phyloP scores from a whole-genome alignment of 73 alveolate species.

The Effrenium voratum region DNA sequence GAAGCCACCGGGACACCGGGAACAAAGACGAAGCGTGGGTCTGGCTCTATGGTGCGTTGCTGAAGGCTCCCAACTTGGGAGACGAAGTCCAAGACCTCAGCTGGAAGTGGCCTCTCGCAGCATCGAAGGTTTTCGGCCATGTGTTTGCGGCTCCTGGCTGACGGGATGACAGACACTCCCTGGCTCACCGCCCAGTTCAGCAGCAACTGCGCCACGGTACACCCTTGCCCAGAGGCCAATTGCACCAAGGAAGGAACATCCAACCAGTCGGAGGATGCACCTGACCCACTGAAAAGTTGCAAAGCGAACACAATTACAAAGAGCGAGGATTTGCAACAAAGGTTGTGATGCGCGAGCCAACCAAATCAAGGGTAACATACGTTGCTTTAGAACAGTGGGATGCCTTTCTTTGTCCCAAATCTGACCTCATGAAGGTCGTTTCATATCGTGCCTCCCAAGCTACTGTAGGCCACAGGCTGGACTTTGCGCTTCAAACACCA shows the following conservation, averaged over 20 bases:
- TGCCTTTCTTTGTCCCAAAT: too few species aligned
- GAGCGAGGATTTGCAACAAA: background rate
- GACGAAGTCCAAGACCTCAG: background rate
- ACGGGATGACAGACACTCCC: conserved; percentile 56
- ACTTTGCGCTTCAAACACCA: conserved; percentile 26
- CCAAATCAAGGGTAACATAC: too few species aligned
- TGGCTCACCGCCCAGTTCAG: conserved; percentile 78
- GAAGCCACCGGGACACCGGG: conserved; percentile 20
- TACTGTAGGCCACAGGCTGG: conserved; percentile 65
- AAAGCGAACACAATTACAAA: too few species aligned
- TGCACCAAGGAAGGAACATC: background rate
- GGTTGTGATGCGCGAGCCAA: too few species aligned
- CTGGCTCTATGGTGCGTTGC: conserved; percentile 75
- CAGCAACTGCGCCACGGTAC: conserved; percentile 58
- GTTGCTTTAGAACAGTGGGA: too few species aligned
- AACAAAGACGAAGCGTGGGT: conserved; percentile 32
- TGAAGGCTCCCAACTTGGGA: background rate
- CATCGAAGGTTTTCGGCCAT: conserved; percentile 49
- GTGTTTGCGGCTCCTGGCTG: conserved; percentile 63
- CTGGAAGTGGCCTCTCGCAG: background rate
- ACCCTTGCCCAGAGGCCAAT: background rate
- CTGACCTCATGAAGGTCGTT: too few species aligned
- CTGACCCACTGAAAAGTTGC: background rate
- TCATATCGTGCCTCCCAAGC: conserved; percentile 30
- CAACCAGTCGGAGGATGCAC: background rate